Conservation (phyloP, 2,329 filamentous ascomycete genomes). For the Colletotrichum lupini region DNA sequence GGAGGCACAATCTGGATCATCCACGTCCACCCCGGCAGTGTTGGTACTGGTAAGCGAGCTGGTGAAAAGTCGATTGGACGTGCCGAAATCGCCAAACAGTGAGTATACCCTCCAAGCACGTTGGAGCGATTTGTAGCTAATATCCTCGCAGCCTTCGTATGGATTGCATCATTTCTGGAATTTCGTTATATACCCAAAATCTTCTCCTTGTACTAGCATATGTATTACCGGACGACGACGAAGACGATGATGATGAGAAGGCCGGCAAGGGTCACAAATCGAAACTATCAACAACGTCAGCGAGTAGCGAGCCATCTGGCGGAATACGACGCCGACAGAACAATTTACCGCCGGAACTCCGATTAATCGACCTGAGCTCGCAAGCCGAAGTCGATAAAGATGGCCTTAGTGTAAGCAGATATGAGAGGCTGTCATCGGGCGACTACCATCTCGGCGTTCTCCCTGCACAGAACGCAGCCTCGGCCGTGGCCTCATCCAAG, state of each 20-base stretch:
- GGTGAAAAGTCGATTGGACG: slow-evolving; percentile 80
- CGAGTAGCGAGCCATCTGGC: slow-evolving; percentile 68
- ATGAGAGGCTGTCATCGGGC: slow-evolving; percentile 84
- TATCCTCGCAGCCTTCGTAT: slow-evolving; percentile 77
- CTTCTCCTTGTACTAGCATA: slow-evolving; percentile 93
- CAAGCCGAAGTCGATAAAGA: slow-evolving; percentile 91
- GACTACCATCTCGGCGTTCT: slow-evolving; percentile 93
- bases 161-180: slow-evolving; percentile 97
- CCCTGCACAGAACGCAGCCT: slow-evolving; percentile 76
- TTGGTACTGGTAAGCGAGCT: slow-evolving; percentile 72
- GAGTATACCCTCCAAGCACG: slow-evolving; percentile 51
- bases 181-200: slow-evolving; percentile 94
- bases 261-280: slow-evolving; percentile 52
- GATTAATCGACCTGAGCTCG: slow-evolving; percentile 88
- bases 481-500: slow-evolving; percentile 71
- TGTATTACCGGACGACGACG: slow-evolving; percentile 78
- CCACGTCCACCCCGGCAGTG: slow-evolving; percentile 83
- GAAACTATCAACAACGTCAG: slow-evolving; percentile 58
- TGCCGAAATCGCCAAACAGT: slow-evolving; percentile 94
- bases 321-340: slow-evolving; percentile 79
- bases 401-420: slow-evolving; percentile 85
- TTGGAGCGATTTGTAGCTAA: slow-evolving; percentile 39
- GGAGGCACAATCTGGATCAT: slow-evolving; percentile 97
- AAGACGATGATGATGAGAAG: slow-evolving; percentile 55
- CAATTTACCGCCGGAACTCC: slow-evolving; percentile 86